These are phyloP conservation scores for Copromyces sp. DNA, from an alignment of 495 filamentous ascomycete species.

Conservation along the genomic window DNA sequence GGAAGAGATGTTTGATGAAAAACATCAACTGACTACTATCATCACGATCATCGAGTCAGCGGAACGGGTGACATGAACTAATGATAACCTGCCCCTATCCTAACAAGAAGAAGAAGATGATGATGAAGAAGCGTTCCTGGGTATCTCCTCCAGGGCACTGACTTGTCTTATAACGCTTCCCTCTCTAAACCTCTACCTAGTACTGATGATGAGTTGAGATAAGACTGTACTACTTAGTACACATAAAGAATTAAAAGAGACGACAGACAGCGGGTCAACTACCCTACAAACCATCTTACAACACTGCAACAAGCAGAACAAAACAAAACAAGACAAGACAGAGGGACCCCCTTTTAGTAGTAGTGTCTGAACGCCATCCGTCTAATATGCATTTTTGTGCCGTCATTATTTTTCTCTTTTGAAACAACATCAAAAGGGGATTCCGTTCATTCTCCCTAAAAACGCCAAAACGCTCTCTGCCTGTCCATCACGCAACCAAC, in stretches of 20 bases:
- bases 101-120: background rate
- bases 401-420: background rate
- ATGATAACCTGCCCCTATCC: background rate
- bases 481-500: background rate
- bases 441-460: background rate
- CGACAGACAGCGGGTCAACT: background rate
- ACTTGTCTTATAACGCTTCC: background rate
- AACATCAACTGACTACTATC: background rate
- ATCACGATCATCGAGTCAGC: background rate
- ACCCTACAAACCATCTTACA: background rate
- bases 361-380: background rate
- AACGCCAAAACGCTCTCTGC: background rate
- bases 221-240: background rate
- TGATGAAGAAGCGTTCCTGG: background rate
- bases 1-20: background rate
- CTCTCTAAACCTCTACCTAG: background rate
- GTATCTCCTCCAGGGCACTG: background rate
- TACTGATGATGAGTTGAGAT: background rate
- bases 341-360: background rate
- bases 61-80: background rate
- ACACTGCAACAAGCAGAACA: background rate
- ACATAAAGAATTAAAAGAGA: background rate
- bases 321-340: background rate
- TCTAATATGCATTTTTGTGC: background rate
- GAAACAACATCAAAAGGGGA: background rate